Evolutionary conservation across 2,329 filamentous ascomycete genomes (phyloP), one percentile per base, ranked within the genome.

Genomic region (Ustilaginoidea virens): DNA sequence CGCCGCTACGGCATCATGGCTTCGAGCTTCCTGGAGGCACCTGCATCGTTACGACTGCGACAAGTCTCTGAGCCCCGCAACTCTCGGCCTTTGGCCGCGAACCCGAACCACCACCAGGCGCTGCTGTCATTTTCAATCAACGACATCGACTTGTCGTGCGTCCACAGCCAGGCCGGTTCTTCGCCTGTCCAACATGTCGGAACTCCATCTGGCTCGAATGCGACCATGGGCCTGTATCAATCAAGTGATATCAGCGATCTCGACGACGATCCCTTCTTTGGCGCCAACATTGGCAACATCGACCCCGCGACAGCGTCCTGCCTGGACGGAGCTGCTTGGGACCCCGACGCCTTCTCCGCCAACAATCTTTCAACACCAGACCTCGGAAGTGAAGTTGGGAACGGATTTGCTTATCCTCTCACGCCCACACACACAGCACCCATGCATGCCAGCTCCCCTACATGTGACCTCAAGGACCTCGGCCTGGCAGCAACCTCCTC

Each of bases 351-450:
- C 7, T 32, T 39, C 22, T 28, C 36, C 10, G 27, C 38, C 19
- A 23, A 28, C 17, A 30, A 21, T 21, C 12, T 23, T 7, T n/a
- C 23, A 3, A 21, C 28, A 21, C 8, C 23, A 14, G 23, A 35
- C 9, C 24, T 27, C 16, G 32, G 27, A 23, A 28, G 34, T 33
- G 31, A 38, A 19, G 17, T 28, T 27, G 37, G 35, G 25, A 35
- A 47, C 39, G 43, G 37, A 29, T 36, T 41, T 17, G 33, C 40
- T 17, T 60, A 58, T 36, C 66, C 63, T 19, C 43, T 68, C 38
- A 71, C 63, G 35, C 66, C 66, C 16, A 58, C 62, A 28, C 59
- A 59, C 33, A 67, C 63, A 11, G 59, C 61, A 13, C 61, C 63
- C 7, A 45, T 65, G 7, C 52, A 61, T 35, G 53, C 56, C n/a